Percentiles rank a stretch among this genome's conserved stretches.
Evolutionary conservation across 1,139 yeast species (phyloP).

Genomic region (Candida tropicalis): DNA sequence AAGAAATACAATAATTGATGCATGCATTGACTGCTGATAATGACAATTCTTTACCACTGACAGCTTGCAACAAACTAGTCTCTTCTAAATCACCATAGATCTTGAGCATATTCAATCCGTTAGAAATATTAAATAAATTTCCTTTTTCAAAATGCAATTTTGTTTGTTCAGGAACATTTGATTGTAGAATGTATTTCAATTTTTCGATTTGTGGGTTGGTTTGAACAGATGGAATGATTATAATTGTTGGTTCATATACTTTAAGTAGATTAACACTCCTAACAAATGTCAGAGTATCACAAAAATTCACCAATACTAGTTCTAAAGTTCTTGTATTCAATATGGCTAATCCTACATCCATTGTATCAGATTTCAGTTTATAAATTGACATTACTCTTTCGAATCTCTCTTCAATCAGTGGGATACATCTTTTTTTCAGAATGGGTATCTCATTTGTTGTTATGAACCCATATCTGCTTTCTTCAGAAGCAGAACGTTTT

Average conservation of each 20-base stretch:
- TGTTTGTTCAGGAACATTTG: constrained; percentile 27
- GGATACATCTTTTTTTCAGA: constrained; percentile 3
- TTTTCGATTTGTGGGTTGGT: constrained; percentile 29
- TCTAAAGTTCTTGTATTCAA: constrained; percentile 18
- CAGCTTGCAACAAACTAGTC: constrained; percentile 21
- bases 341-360: constrained; percentile 16
- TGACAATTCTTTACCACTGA: constrained; percentile 26
- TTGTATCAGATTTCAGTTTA: constrained; percentile 13
- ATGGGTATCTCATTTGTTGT: constrained; percentile 6
- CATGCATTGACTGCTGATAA: constrained; percentile 39
- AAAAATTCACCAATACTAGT: constrained; percentile 31
- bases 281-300: constrained; percentile 48
- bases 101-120: constrained; percentile 12
- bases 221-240: constrained; percentile 33
- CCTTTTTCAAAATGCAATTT: constrained; percentile 24
- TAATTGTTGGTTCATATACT: constrained; percentile 36
- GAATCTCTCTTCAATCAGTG: constrained; percentile 7
- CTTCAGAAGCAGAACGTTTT: neutral
- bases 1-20: constrained; percentile 21
- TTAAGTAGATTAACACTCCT: constrained; percentile 44
- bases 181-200: constrained; percentile 34
- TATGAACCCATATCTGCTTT: constrained; percentile 11
- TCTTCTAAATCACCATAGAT: constrained; percentile 8
- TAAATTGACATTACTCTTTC: constrained; percentile 15
- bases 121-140: constrained; percentile 23